phyloP scores from a whole-genome alignment of 73 alveolate species.

The Tetrahymena borealis region DNA sequence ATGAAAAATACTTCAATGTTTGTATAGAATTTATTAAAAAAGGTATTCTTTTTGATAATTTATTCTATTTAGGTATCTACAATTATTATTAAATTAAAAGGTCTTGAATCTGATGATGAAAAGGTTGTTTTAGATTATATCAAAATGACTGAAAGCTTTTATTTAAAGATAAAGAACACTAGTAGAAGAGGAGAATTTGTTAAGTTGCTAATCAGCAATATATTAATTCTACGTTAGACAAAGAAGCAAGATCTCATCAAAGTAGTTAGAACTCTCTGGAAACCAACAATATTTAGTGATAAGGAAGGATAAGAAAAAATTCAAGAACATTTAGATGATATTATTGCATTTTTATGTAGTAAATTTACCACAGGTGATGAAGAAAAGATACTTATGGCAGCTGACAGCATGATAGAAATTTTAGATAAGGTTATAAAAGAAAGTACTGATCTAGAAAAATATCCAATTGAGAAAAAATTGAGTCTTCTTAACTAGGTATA shows the following conservation, averaged over 20 bases:
- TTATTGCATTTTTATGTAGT: background rate
- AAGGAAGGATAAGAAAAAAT: background rate
- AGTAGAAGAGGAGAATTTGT: background rate
- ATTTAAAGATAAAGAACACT: background rate
- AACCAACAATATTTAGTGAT: background rate
- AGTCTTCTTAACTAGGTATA: background rate
- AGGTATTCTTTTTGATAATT: background rate
- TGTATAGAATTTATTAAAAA: background rate
- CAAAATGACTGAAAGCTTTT: background rate
- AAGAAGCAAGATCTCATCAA: background rate
- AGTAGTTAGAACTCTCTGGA: background rate
- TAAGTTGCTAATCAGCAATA: background rate
- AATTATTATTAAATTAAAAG: background rate
- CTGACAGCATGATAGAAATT: background rate
- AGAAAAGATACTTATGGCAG: background rate
- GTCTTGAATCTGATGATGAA: background rate
- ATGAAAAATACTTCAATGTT: background rate
- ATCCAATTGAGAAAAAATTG: background rate
- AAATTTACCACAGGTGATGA: background rate
- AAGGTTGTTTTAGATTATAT: background rate
- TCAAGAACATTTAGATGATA: background rate
- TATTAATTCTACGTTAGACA: background rate
- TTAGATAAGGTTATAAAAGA: background rate
- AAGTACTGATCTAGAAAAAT: background rate
- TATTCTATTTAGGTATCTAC: background rate